Base-by-base conservation (phyloP, 495 filamentous ascomycete species). In the Neurospora sp. region DNA sequence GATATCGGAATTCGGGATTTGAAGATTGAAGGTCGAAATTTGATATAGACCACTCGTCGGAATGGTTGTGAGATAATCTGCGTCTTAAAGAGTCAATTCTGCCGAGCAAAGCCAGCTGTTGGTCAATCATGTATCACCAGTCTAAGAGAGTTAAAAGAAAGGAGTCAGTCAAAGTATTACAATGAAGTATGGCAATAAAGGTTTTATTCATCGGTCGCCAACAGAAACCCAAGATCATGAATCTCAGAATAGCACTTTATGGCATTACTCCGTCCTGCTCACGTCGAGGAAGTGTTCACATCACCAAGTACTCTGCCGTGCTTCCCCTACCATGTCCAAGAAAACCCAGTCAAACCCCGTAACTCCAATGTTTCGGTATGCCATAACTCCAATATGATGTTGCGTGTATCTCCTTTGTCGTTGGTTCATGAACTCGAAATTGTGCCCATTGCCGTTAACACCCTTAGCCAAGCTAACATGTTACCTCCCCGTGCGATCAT, bases 381-480 rank as follows among this genome's bases (percentile, higher is more conserved):
- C 54, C 54, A 66, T 36, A 34, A 66, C 54, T 66, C 54, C 54
- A 19, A 19, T 66, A 34, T 34, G 4, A 66, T 34, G 15, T 34
- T 15, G 54, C 13, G 31, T 17, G 15, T 28, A 9, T 34, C 2
- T 66, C 7, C 54, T 66, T 19, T 34, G 54, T 15, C 24, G 3
- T 17, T 66, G 7, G 13, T 3, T 34, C 28, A 36, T 66, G 3
- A 34, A 17, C 5, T 17, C 28, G 15, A 3, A 19, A 28, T 59
- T 34, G 54, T 66, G 8, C 28, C 15, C 28, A 15, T 15, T 28
- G 24, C 24, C 24, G 11, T 59, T 15, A 7, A 15, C 3, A 34
- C 31, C 54, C 54, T 62, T 4, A 28, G 77, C 62, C 37, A 73
- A 42, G 69, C 78, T 69, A 74, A 54, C 40, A 74, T 71, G 39